These are phyloP conservation scores for Chondrus crispus DNA, from an alignment of 23 red algal genomes.

Conservation along the genomic window DNA sequence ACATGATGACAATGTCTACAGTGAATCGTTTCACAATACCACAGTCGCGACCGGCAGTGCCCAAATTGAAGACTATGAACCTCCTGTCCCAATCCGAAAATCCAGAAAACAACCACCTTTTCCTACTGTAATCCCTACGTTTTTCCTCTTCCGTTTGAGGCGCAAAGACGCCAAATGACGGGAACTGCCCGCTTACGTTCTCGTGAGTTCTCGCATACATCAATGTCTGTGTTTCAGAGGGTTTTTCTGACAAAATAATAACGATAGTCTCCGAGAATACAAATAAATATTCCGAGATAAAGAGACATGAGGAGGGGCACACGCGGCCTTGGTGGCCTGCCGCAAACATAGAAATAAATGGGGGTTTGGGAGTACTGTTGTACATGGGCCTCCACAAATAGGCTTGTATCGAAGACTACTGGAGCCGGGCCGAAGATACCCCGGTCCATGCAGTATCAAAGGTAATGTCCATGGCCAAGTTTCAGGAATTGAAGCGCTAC, in stretches of 20 bases:
- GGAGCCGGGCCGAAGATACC: background rate
- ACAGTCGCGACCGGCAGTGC: background rate
- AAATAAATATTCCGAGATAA: background rate
- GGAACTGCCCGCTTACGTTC: background rate
- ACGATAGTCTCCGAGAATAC: background rate
- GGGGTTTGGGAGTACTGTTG: background rate
- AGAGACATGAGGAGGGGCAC: background rate
- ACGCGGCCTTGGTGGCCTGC: background rate
- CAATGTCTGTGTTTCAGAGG: background rate
- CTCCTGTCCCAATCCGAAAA: background rate
- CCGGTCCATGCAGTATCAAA: background rate
- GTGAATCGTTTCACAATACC: background rate
- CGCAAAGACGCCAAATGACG: background rate
- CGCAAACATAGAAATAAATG: background rate
- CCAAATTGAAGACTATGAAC: background rate
- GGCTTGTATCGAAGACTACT: background rate
- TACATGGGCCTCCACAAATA: background rate
- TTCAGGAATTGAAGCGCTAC: background rate
- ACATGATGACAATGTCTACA: background rate
- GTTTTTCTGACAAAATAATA: background rate
- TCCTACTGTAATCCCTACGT: background rate
- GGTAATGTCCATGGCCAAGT: background rate
- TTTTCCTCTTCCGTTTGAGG: background rate
- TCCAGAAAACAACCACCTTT: background rate
- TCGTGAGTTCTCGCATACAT: background rate